Percentiles rank a stretch among this genome's conserved stretches.
Evolutionary conservation across 2,329 filamentous ascomycete genomes (phyloP).

Genomic region (Ophiostoma montium): DNA sequence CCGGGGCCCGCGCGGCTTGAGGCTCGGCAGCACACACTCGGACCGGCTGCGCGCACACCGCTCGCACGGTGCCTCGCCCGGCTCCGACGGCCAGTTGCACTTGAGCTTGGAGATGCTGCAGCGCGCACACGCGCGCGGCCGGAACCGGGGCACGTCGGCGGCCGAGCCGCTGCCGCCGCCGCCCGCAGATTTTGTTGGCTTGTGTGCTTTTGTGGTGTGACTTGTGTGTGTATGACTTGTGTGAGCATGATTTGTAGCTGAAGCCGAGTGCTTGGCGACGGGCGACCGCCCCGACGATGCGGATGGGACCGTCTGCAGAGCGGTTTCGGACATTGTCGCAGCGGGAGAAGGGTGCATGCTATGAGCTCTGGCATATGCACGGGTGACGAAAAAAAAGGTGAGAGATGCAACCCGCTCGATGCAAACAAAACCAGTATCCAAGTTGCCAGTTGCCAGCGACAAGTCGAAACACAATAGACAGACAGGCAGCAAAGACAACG

Average conservation of each 20-base stretch:
- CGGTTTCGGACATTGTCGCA: not conserved
- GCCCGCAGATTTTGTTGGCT: not conserved
- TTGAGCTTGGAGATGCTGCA: conserved; percentile 18
- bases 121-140: conserved; percentile 18
- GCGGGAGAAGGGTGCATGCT: not conserved
- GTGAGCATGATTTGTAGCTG: not conserved
- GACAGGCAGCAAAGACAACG: too few relatives aligned
- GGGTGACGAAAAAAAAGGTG: not conserved
- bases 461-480: too few relatives aligned
- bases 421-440: too few relatives aligned
- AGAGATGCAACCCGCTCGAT: too few relatives aligned
- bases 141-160: conserved; percentile 14
- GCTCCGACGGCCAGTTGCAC: conserved; percentile 15
- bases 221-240: not conserved
- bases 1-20: conserved; percentile 14
- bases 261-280: too few relatives aligned
- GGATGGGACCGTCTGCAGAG: not conserved
- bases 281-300: not conserved
- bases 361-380: not conserved
- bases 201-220: not conserved
- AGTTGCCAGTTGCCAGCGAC: too few relatives aligned
- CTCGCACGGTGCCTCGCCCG: conserved; percentile 14
- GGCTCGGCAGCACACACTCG: conserved; percentile 13
- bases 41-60: conserved; percentile 13
- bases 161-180: not conserved